phyloP scores from a whole-genome alignment of 768 basidiomycete genomes.

The Coprinellus aureogranulatus region DNA sequence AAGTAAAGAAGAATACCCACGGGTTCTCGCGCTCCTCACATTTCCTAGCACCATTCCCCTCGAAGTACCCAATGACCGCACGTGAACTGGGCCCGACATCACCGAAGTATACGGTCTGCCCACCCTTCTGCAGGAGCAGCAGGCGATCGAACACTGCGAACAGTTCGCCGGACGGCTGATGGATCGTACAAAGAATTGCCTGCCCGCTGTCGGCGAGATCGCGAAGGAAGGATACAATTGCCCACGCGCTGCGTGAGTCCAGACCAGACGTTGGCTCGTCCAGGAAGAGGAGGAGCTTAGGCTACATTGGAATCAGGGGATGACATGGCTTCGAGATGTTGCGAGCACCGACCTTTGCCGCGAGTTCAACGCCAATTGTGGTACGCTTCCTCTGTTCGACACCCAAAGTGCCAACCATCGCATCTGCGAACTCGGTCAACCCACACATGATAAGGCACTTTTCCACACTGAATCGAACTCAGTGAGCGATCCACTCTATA shows the following conservation, averaged over 20 bases:
- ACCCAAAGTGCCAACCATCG: slow-evolving; percentile 63
- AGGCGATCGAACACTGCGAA: slow-evolving; percentile 81
- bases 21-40: slow-evolving; percentile 74
- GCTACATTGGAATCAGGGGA: slow-evolving; percentile 54
- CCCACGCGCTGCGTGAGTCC: slow-evolving; percentile 86
- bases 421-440: slow-evolving; percentile 58
- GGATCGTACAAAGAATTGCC: slow-evolving; percentile 80
- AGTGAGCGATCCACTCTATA: too few species aligned
- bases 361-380: slow-evolving; percentile 85
- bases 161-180: slow-evolving; percentile 74
- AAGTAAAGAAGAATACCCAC: slow-evolving; percentile 31
- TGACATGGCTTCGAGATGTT: too few species aligned
- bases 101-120: slow-evolving; percentile 72
- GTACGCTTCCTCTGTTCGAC: slow-evolving; percentile 78
- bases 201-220: slow-evolving; percentile 79
- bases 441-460: slow-evolving; percentile 64
- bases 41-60: slow-evolving; percentile 59
- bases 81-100: slow-evolving; percentile 66
- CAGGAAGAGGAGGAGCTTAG: slow-evolving; percentile 76
- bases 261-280: slow-evolving; percentile 90
- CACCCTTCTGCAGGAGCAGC: slow-evolving; percentile 74
- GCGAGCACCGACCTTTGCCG: slow-evolving; percentile 78
- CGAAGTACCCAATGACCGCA: slow-evolving; percentile 70
- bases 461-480: too few species aligned
- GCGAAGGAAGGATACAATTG: slow-evolving; percentile 71